Evolutionary conservation across 441 rosid genomes (phyloP).

Genomic region (Bocquillonia castaneifolia): DNA sequence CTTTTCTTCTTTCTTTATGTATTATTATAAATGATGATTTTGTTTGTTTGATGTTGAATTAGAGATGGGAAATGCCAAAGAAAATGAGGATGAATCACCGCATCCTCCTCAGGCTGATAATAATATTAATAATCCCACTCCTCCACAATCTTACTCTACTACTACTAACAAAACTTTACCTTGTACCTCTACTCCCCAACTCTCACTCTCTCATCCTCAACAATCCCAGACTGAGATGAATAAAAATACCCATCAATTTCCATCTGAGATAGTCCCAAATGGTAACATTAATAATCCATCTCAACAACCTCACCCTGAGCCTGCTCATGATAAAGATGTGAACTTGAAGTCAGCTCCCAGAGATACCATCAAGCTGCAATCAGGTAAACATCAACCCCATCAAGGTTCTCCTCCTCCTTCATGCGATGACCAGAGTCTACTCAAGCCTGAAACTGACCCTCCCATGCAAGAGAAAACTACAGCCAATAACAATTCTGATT

Average conservation of each 20-base stretch:
- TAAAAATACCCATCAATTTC: neutral
- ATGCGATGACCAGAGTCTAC: constrained; percentile 28
- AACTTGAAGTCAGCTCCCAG: constrained; percentile 11
- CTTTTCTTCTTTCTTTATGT: too few relatives aligned
- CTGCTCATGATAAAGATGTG: neutral
- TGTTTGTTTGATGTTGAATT: constrained; percentile 1
- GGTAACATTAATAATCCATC: neutral
- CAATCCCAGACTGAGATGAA: neutral
- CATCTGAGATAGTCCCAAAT: neutral
- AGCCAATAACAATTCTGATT: constrained; percentile 26
- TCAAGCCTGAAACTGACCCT: constrained; percentile 29
- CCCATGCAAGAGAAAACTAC: constrained; percentile 21
- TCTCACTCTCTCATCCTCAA: neutral
- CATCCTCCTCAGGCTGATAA: neutral
- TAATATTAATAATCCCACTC: neutral
- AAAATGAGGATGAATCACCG: constrained; percentile 29
- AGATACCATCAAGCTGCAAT: too few relatives aligned
- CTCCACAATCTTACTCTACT: neutral
- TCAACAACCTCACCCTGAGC: constrained; percentile 7
- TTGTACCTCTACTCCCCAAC: constrained; percentile 12
- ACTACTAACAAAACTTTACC: neutral
- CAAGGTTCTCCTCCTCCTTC: constrained; percentile 23
- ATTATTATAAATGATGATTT: neutral
- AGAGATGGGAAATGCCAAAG: constrained; percentile 32
- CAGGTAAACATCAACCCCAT: too few relatives aligned